Evolutionary conservation across 768 basidiomycete species (phyloP).

Genomic region (Lactarius hengduanensis): DNA sequence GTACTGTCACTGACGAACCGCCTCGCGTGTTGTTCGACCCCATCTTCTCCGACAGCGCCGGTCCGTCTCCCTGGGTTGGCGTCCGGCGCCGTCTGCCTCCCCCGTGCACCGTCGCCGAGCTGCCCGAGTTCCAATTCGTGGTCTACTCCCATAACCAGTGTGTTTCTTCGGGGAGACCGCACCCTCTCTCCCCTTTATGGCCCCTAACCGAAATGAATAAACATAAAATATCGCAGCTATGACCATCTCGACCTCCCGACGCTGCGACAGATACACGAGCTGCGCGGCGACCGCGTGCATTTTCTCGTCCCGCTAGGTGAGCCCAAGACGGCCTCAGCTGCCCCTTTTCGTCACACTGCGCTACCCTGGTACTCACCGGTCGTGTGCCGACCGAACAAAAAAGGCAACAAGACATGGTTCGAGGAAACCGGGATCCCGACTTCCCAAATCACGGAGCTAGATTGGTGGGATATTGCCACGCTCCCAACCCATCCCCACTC

Average conservation of each 20-base stretch:
- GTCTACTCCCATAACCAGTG: slow-evolving; percentile 46
- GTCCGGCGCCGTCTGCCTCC: slow-evolving; percentile 36
- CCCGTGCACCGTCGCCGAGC: slow-evolving; percentile 40
- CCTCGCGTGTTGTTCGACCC: slow-evolving; percentile 43
- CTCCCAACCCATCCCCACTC: slow-evolving; percentile 25
- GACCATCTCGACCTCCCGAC: slow-evolving; percentile 44
- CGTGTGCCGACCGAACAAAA: background rate
- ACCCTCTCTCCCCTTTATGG: no score
- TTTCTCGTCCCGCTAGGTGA: slow-evolving; percentile 44
- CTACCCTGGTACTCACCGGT: background rate
- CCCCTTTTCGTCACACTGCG: background rate
- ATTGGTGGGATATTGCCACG: slow-evolving; percentile 42
- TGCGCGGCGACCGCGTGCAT: slow-evolving; percentile 29
- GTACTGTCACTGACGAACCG: slow-evolving; percentile 24
- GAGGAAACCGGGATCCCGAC: slow-evolving; percentile 35
- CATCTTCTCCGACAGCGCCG: slow-evolving; percentile 40
- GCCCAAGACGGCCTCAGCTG: background rate
- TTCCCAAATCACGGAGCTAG: slow-evolving; percentile 38
- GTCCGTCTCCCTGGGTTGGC: slow-evolving; percentile 35
- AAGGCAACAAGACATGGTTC: slow-evolving; percentile 36
- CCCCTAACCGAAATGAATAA: no score
- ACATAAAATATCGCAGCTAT: slow-evolving; percentile 34
- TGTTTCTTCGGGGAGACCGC: slow-evolving; percentile 17
- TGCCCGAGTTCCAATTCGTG: slow-evolving; percentile 42
- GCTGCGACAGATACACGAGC: slow-evolving; percentile 33